Conservation (phyloP, 2,329 filamentous ascomycete species). For the Penicillium rolfsii region DNA sequence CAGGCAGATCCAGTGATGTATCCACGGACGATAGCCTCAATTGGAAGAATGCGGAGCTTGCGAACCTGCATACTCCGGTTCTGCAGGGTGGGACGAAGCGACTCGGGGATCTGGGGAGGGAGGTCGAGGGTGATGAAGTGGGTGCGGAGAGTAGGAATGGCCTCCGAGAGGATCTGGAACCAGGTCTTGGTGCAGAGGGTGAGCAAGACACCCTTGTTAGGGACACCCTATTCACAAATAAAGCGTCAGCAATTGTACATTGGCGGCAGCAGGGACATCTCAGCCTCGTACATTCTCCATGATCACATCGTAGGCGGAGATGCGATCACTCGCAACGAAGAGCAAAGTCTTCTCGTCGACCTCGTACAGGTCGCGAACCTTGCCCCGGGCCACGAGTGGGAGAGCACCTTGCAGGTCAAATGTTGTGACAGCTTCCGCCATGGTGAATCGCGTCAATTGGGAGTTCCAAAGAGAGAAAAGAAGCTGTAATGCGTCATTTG, state of each 20-base stretch:
- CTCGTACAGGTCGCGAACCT: slow-evolving; percentile 81
- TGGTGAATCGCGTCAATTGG: slow-evolving; percentile 21
- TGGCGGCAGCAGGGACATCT: slow-evolving; percentile 26
- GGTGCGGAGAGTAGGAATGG: slow-evolving; percentile 62
- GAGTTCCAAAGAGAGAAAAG: slow-evolving; percentile 5
- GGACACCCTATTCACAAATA: slow-evolving; percentile 58
- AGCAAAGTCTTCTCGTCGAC: slow-evolving; percentile 72
- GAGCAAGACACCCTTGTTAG: slow-evolving; percentile 68
- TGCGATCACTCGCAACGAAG: slow-evolving; percentile 85
- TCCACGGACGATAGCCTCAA: slow-evolving; percentile 85
- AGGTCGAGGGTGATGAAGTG: slow-evolving; percentile 66
- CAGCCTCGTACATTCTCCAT: slow-evolving; percentile 70
- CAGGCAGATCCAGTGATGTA: slow-evolving; percentile 87
- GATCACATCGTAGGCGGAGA: slow-evolving; percentile 93
- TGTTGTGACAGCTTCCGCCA: slow-evolving; percentile 45
- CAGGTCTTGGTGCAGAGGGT: slow-evolving; percentile 70
- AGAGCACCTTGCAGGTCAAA: slow-evolving; percentile 50
- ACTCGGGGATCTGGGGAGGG: slow-evolving; percentile 53
- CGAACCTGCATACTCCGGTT: slow-evolving; percentile 77
- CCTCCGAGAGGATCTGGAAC: slow-evolving; percentile 63
- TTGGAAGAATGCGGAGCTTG: slow-evolving; percentile 72
- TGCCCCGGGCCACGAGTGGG: slow-evolving; percentile 63
- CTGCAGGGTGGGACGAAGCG: slow-evolving; percentile 58
- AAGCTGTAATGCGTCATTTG: slow-evolving; percentile 26
- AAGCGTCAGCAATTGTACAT: slow-evolving; percentile 21